Conservation (phyloP, 495 filamentous ascomycete species). For the Lophiotrema nucula region DNA sequence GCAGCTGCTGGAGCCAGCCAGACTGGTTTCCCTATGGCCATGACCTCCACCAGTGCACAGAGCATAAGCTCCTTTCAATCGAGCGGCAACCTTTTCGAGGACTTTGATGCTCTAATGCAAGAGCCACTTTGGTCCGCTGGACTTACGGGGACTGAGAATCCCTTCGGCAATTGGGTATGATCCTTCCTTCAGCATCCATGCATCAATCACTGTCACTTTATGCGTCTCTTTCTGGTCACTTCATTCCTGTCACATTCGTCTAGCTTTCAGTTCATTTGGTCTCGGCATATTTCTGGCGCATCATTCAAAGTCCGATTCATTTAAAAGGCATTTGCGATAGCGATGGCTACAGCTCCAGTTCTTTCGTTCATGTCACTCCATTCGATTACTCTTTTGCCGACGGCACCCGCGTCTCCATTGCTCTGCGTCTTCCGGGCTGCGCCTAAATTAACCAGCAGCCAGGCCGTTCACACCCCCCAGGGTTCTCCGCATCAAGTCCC, state of each 20-base stretch:
- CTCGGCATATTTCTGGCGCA: not conserved
- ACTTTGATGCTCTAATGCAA: slow-evolving; percentile 23
- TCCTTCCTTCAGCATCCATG: not conserved
- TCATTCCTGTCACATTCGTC: too few species aligned
- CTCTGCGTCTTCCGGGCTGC: too few species aligned
- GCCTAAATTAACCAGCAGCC: slow-evolving; percentile 20
- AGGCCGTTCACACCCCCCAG: not conserved
- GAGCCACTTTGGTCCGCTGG: slow-evolving; percentile 17
- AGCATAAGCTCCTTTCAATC: slow-evolving; percentile 3
- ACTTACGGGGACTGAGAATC: slow-evolving; percentile 2
- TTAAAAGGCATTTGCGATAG: not conserved
- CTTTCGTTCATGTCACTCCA: too few species aligned
- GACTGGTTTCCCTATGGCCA: not conserved
- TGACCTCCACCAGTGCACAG: not conserved
- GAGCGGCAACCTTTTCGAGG: slow-evolving; percentile 24
- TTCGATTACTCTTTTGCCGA: too few species aligned
- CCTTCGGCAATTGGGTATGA: slow-evolving; percentile 25
- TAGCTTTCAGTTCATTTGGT: not conserved
- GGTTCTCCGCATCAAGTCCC: not conserved
- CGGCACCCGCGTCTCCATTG: too few species aligned
- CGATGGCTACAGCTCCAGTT: too few species aligned
- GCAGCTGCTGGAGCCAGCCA: not conserved
- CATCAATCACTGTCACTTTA: not conserved
- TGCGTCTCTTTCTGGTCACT: not conserved
- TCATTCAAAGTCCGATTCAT: not conserved